Evolutionary conservation across 106 monocot species (phyloP), one percentile per base, ranked within the genome.

Genomic region (Platanthera guangdongensis): DNA sequence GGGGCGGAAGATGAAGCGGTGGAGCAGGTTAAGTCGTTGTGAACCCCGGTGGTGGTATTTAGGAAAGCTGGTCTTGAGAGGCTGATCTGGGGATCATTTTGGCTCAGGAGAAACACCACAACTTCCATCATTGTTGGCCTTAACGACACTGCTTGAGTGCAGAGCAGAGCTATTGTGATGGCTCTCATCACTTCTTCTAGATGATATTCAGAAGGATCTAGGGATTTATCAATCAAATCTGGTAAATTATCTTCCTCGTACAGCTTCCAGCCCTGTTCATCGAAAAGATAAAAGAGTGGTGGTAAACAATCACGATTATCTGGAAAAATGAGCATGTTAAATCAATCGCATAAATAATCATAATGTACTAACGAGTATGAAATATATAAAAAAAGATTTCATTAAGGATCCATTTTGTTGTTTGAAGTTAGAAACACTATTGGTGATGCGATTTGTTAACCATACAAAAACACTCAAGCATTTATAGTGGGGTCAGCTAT

Each of bases 91-190:
- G 77, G 57, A 3, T 16, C 50, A 7, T 45, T 80, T 74, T 79
- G 82, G 78, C 80, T 91, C 60, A 91, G 77, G 72, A 91, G 79
- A 68, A 86, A 45, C 6, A 88, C 71, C 28, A 86, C 82, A 6
- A 91, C 88, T 46, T 88, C 91, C 10, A 88, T 82, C 91, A 91
- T 88, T 32, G 85, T 86, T 30, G 88, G 91, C 76, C 88, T 83
- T 55, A 80, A 83, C 63, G 81, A 65, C 5, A 88, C 91, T 7
- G 76, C 67, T 46, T 91, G 91, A 57, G 88, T 91, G 86, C 91
- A 91, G 52, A 88, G 81, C 0, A 88, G 80, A 62, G 91, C 91
- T 75, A 91, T 87, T 75, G 88, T 73, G 10, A 91, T 78, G 14
- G 84, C 69, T 73, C 57, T 84, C 47, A 75, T 70, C 52, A 91